Conservation (phyloP, 768 basidiomycete genomes). For the Suillus luteus region DNA sequence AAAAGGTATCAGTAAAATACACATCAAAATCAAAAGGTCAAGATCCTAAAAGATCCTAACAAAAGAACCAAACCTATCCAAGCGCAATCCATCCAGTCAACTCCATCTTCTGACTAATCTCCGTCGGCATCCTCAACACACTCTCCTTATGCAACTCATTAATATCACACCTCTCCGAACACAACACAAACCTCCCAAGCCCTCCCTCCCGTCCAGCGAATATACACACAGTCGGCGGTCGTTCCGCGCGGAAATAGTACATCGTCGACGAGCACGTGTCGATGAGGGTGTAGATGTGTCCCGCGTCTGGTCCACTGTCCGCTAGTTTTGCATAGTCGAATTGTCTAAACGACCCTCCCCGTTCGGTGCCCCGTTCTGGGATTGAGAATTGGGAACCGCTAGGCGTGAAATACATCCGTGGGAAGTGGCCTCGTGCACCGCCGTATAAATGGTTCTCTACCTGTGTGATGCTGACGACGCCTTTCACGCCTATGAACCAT, state of each 20-base stretch:
- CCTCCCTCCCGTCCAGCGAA: constrained; percentile 25
- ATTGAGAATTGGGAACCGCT: constrained; percentile 21
- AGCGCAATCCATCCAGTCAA: not conserved
- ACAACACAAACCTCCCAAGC: constrained; percentile 25
- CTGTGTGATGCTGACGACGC: constrained; percentile 15
- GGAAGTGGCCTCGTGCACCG: constrained; percentile 11
- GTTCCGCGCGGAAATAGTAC: constrained; percentile 22
- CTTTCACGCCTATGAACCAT: constrained; percentile 26
- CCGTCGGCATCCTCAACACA: constrained; percentile 23
- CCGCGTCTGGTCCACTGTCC: constrained; percentile 6
- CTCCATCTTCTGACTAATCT: constrained; percentile 9
- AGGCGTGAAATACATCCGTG: constrained; percentile 16
- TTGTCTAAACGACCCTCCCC: constrained; percentile 16
- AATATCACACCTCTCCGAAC: constrained; percentile 21
- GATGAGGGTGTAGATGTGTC: constrained; percentile 19
- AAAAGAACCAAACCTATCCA: too few relatives aligned
- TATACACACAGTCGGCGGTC: constrained; percentile 24
- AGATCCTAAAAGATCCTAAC: too few relatives aligned
- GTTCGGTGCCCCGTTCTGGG: not conserved
- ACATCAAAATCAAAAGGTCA: too few relatives aligned
- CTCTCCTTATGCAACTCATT: constrained; percentile 25
- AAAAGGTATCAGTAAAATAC: too few relatives aligned
- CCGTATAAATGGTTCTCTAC: constrained; percentile 20
- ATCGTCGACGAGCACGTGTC: constrained; percentile 20
- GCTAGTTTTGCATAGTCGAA: constrained; percentile 7